Percentiles rank a stretch among this genome's conserved stretches.
phyloP scores from a whole-genome alignment of 768 basidiomycete species.

The Hericium coralloides region DNA sequence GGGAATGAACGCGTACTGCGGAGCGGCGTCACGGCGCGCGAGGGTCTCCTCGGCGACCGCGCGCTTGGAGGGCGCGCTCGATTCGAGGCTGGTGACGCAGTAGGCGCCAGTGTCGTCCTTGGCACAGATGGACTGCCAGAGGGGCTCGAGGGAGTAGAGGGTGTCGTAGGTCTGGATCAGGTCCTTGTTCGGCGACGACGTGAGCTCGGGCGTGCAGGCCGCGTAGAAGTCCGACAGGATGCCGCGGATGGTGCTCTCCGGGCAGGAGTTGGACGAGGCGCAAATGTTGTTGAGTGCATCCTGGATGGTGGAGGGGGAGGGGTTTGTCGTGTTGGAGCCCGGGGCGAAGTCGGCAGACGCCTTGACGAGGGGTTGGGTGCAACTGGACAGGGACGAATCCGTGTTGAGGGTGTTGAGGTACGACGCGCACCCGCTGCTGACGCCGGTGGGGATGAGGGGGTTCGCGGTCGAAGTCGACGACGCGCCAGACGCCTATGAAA shows the following conservation, averaged over 20 bases:
- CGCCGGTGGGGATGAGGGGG: conserved; percentile 59
- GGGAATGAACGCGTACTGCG: conserved; percentile 31
- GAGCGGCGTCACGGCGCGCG: conserved; percentile 16
- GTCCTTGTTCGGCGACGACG: conserved; percentile 31
- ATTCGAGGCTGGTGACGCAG: conserved; percentile 49
- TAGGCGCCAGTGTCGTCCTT: conserved; percentile 64
- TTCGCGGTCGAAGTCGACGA: conserved; percentile 24
- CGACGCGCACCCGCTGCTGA: conserved; percentile 41
- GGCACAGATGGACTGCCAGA: conserved; percentile 61
- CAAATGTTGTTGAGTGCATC: conserved; percentile 52
- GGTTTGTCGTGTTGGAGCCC: conserved; percentile 26
- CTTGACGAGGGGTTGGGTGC: conserved; percentile 52
- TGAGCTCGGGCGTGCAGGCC: conserved; percentile 66
- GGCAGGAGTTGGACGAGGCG: conserved; percentile 39
- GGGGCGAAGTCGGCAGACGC: conserved; percentile 50
- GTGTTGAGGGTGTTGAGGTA: conserved; percentile 60
- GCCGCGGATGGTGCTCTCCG: conserved; percentile 45
- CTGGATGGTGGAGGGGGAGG: conserved; percentile 36
- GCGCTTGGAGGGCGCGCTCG: conserved; percentile 21
- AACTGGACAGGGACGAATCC: conserved; percentile 46
- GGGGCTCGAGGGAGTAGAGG: conserved; percentile 61
- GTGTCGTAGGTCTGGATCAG: conserved; percentile 72
- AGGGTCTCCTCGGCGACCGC: conserved; percentile 15
- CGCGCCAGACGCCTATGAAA: conserved; percentile 12
- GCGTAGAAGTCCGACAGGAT: conserved; percentile 63